Base-by-base conservation (phyloP, 2,329 filamentous ascomycete species). In the Penicillium nordicum region DNA sequence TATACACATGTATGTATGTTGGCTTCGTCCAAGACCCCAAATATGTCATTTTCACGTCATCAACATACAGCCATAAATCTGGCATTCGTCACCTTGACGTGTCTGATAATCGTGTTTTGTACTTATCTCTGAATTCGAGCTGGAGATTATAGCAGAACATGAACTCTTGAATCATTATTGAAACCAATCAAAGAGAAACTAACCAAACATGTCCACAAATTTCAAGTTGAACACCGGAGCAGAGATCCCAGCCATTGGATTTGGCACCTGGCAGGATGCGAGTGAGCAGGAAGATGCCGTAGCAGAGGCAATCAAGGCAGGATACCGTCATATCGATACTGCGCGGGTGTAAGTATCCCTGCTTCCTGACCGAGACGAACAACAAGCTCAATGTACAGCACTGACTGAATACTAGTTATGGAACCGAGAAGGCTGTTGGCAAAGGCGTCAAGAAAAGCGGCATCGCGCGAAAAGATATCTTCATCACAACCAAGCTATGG, bases 401-500 rank as follows among this genome's bases (percentile, higher is more conserved):
- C 50, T 41, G 8, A 38, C 37, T 36, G 8, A 29, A 4, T 10
- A 37, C 18, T 34, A 78, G 75, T 68, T 88, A 88, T 67, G 78
- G 79, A 53, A 90, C 87, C 56, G 87, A 88, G 70, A 79, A 79
- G 53, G 84, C 87, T 51, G 85, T 88, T 0, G 88, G 86, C 12
- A 74, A 80, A 61, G 88, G 83, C 21, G 84, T 89, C 67, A 82
- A 79, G 63, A 81, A 86, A 59, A 83, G 83, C 32, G 80, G 86
- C 45, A 79, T 89, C 11, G 85, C 86, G 57, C 80, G 86, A 45
- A 76, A 83, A 42, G 79, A 88, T 54, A 75, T 89, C 59, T 89
- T 88, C 72, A 78, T 89, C 62, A 86, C 83, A 2, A 85, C 84
- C 11, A 89, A 88, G 70, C 74, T 88, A 36, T 88, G 84, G 84